Evolutionary conservation across 2,329 filamentous ascomycete species (phyloP).

Genomic region (Chrysoporthe deuterocubensis): DNA sequence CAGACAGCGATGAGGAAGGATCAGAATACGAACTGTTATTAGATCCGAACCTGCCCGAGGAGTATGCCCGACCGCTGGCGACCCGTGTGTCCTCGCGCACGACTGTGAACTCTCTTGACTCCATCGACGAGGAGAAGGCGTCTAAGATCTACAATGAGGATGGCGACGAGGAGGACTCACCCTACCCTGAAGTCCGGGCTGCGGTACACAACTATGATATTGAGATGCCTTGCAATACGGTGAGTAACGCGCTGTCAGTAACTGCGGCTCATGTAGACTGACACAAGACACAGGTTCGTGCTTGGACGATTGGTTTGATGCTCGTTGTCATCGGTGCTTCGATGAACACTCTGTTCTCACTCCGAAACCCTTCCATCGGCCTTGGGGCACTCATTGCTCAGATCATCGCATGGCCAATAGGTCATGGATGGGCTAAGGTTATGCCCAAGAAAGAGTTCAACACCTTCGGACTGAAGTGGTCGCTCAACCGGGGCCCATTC

Average conservation of each 20-base stretch:
- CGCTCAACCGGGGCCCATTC: conserved; percentile 70
- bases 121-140: conserved; percentile 32
- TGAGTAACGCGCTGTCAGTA: conserved; percentile 42
- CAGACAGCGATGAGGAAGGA: conserved; percentile 48
- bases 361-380: conserved; percentile 64
- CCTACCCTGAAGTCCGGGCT: conserved; percentile 68
- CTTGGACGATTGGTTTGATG: conserved; percentile 64
- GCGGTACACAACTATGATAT: conserved; percentile 69
- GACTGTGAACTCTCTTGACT: conserved; percentile 30
- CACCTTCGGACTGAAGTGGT: conserved; percentile 58
- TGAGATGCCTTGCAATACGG: conserved; percentile 67
- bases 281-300: conserved; percentile 34
- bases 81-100: conserved; percentile 18
- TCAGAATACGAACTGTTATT: conserved; percentile 62
- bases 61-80: conserved; percentile 43
- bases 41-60: conserved; percentile 55
- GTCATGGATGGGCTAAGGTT: conserved; percentile 62
- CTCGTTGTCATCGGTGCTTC: conserved; percentile 62
- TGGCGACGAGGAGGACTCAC: conserved; percentile 58
- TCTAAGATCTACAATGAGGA: conserved; percentile 39
- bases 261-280: neutral
- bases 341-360: conserved; percentile 67
- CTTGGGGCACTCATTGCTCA: conserved; percentile 66
- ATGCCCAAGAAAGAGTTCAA: conserved; percentile 55
- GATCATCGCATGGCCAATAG: conserved; percentile 67